Percentiles rank a stretch among this genome's conserved stretches.
phyloP scores from a whole-genome alignment of 441 rosid species.

The Manihot esculenta region DNA sequence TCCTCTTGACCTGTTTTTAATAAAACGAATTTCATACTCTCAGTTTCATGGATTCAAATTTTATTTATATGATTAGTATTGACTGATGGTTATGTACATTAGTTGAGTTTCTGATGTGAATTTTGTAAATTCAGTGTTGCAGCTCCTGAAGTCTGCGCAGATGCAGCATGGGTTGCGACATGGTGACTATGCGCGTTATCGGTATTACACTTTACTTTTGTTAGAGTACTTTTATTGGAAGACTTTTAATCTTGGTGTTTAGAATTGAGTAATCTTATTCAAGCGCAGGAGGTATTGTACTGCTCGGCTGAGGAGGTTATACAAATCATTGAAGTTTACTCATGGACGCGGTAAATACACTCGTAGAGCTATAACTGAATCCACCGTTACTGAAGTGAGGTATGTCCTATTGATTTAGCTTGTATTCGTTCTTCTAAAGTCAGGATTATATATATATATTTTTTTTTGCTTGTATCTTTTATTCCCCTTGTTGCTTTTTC shows the following conservation, averaged over 20 bases:
- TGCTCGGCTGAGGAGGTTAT: slow-evolving; percentile 91
- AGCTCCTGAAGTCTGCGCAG: slow-evolving; percentile 84
- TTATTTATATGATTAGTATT: background rate
- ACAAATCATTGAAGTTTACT: slow-evolving; percentile 88
- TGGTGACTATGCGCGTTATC: slow-evolving; percentile 87
- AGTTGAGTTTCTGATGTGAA: background rate
- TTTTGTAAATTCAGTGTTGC: slow-evolving; percentile 55
- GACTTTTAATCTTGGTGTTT: background rate
- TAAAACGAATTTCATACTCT: background rate
- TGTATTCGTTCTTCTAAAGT: background rate
- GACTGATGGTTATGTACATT: background rate
- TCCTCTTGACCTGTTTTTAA: background rate
- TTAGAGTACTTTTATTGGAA: background rate
- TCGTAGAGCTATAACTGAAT: slow-evolving; percentile 61
- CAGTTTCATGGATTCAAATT: background rate
- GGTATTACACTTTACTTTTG: slow-evolving; percentile 43
- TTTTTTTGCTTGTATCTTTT: background rate
- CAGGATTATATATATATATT: background rate
- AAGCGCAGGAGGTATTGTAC: slow-evolving; percentile 86
- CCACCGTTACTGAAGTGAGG: slow-evolving; percentile 98
- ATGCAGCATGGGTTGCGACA: slow-evolving; percentile 99
- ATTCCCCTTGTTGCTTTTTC: background rate
- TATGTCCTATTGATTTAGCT: slow-evolving; percentile 30
- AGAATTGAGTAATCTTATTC: slow-evolving; percentile 5
- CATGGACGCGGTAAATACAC: slow-evolving; percentile 94